A percentile compares a stretch with the other conserved stretches of the same genome.
Conservation (phyloP, 2,329 filamentous ascomycete genomes). For the Microsporum ferrugineum region DNA sequence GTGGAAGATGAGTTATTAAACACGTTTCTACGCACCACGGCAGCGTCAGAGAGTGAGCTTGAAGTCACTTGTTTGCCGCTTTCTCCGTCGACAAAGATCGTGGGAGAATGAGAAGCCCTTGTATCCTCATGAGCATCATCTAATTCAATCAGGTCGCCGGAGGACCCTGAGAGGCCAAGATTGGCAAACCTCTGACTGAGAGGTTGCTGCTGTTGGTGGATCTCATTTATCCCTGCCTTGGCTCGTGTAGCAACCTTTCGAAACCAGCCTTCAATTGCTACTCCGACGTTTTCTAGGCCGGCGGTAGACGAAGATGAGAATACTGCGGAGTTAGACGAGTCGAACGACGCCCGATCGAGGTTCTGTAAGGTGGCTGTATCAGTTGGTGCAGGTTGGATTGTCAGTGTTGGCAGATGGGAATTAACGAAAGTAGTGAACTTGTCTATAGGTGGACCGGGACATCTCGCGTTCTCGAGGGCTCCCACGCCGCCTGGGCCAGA, state of each 20-base stretch:
- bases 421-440: constrained; percentile 73
- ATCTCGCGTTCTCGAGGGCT: constrained; percentile 48
- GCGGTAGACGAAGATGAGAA: constrained; percentile 28
- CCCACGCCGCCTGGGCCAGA: constrained; percentile 80
- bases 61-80: not conserved
- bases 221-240: constrained; percentile 29
- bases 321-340: constrained; percentile 23
- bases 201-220: constrained; percentile 26
- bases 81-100: not conserved
- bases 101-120: not conserved
- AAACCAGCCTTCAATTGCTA: constrained; percentile 82
- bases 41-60: not conserved
- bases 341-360: constrained; percentile 23
- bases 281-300: constrained; percentile 68
- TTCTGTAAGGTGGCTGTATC: constrained; percentile 36
- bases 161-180: constrained; percentile 21
- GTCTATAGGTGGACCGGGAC: constrained; percentile 66
- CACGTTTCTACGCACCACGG: not conserved
- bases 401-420: constrained; percentile 68
- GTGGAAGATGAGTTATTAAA: not conserved
- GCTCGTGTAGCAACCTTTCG: constrained; percentile 57
- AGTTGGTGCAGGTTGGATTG: constrained; percentile 53
- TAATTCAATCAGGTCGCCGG: constrained; percentile 35
- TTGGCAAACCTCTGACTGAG: constrained; percentile 6
- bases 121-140: constrained; percentile 24